These are phyloP conservation scores for Starmerella bacillaris DNA, from an alignment of 805 yeast species.

Conservation along the genomic window DNA sequence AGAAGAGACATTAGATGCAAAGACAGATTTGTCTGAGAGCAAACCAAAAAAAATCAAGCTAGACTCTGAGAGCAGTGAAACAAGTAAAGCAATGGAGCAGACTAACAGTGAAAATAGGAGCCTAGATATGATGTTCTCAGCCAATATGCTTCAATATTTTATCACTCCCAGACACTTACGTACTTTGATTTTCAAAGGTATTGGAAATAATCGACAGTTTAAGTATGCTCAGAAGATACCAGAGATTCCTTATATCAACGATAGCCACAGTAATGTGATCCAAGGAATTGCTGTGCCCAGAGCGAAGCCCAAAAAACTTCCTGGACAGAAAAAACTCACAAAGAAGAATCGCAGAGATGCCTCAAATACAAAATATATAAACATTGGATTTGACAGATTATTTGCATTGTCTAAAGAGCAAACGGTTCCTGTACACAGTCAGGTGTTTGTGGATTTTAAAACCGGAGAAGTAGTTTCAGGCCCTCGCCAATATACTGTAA, in stretches of 20 bases:
- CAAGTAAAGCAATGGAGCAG: slow-evolving; percentile 3
- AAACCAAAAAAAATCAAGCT: slow-evolving; percentile 22
- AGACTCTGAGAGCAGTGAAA: slow-evolving; percentile 14
- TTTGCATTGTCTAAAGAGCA: slow-evolving; percentile 33
- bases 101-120: slow-evolving; percentile 9
- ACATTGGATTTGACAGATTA: slow-evolving; percentile 47
- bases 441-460: slow-evolving; percentile 62
- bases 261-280: slow-evolving; percentile 26
- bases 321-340: slow-evolving; percentile 27
- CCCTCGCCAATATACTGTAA: slow-evolving; percentile 42
- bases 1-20: slow-evolving; percentile 15
- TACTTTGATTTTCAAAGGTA: slow-evolving; percentile 38
- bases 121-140: slow-evolving; percentile 20
- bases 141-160: slow-evolving; percentile 57
- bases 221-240: slow-evolving; percentile 51
- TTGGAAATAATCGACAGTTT: slow-evolving; percentile 16
- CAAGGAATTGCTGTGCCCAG: slow-evolving; percentile 37
- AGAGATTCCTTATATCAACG: slow-evolving; percentile 51
- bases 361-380: slow-evolving; percentile 51
- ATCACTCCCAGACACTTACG: slow-evolving; percentile 71
- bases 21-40: slow-evolving; percentile 13
- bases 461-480: slow-evolving; percentile 44
- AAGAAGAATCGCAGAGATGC: slow-evolving; percentile 36
- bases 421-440: slow-evolving; percentile 53
- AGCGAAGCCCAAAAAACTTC: slow-evolving; percentile 28